Evolutionary conservation across 371 early-diverging fungal genomes (phyloP).

Genomic region (Rhizopus delemar): DNA sequence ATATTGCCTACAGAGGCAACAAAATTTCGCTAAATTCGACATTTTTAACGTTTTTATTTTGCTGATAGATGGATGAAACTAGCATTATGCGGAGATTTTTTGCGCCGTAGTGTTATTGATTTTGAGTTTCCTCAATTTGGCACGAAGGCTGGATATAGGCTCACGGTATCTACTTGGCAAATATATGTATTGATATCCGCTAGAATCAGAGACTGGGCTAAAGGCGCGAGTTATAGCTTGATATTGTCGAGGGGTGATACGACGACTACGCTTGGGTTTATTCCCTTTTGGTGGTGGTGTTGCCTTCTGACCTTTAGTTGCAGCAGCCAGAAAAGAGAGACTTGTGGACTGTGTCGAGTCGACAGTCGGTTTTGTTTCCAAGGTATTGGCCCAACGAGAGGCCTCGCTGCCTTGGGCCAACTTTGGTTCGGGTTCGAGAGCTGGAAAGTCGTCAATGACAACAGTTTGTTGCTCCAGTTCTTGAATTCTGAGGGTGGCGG

Average conservation of each 20-base stretch:
- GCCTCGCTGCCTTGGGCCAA: neutral
- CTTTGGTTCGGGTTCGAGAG: neutral
- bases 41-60: too few relatives aligned
- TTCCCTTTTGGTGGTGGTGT: neutral
- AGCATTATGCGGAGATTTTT: too few relatives aligned
- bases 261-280: neutral
- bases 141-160: neutral
- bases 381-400: neutral
- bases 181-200: neutral
- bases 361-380: neutral
- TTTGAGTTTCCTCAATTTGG: constrained; percentile 1
- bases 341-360: neutral
- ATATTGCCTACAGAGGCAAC: too few relatives aligned
- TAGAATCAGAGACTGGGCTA: neutral
- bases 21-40: too few relatives aligned
- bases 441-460: neutral
- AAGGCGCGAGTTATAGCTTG: neutral
- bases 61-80: too few relatives aligned
- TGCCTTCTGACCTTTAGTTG: neutral
- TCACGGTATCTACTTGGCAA: constrained; percentile 4
- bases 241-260: neutral
- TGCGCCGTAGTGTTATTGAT: neutral
- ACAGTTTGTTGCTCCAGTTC: neutral
- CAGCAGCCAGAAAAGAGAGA: neutral
- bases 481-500: neutral